Base-by-base conservation (phyloP, 2,329 filamentous ascomycete species). In the Ophiocordyceps polyrhachis-furcata region DNA sequence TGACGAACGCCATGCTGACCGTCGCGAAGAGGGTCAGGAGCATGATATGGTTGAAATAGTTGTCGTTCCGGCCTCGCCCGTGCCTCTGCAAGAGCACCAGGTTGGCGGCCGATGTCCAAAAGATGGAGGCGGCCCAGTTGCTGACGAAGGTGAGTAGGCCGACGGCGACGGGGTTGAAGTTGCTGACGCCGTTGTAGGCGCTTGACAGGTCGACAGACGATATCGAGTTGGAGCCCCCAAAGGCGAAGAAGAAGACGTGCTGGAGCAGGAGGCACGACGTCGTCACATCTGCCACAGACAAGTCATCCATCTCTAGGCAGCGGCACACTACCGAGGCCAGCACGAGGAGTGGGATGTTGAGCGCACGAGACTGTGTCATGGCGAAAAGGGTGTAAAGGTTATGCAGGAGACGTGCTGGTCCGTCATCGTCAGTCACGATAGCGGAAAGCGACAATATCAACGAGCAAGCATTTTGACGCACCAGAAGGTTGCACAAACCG, bases 171-270 rank as follows among this genome's bases (percentile, higher is more conserved):
- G 91, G 69, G 56, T 83, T 88, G 67, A 93, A 98, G 46, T 71
- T 76, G 43, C 72, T 74, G 35, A 98, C 71, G 49, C 91, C 91
- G 55, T 98, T 98, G 64, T 98, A 98, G 0, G 88, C 88, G 57
- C 81, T 93, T 6, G 86, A 93, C 19, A 98, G 73, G 56, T 96
- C 88, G 53, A 98, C 77, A n/a, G 83, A 89, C 13, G 88, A 93
- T 52, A 98, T 94, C 38, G 91, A 83, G 59, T 98, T 98, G 42
- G 84, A 85, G 57, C 87, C 87, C 21, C 88, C 91, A 49, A 86
- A 77, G 28, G 85, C 81, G 58, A 96, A 98, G 70, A 94, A 98
- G 44, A 81, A 79, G 32, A 76, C 69, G 62, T 88, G 80, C 52
- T 93, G 81, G 38, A 93, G 67, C 31, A 96, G 73, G 31, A 95